A percentile compares a stretch with the other conserved stretches of the same genome.
These are phyloP conservation scores for Hyparrhenia diplandra DNA, from an alignment of 176 grass and related monocot species.

Conservation along the genomic window DNA sequence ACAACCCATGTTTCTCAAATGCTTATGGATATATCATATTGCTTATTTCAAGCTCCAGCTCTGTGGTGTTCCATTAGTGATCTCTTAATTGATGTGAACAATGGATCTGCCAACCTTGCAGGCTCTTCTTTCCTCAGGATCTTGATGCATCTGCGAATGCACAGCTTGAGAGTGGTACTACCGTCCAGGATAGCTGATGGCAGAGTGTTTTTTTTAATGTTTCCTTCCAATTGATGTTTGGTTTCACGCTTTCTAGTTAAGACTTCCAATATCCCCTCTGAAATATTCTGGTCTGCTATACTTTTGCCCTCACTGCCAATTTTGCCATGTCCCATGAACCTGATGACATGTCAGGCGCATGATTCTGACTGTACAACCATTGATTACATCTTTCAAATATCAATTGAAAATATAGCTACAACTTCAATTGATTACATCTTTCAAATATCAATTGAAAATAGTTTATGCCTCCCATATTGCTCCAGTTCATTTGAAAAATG, in stretches of 20 bases:
- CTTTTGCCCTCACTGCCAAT: neutral
- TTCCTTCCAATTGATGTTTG: neutral
- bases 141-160: constrained; percentile 67
- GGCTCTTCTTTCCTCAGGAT: constrained; percentile 92
- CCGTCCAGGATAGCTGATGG: constrained; percentile 36
- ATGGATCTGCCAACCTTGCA: constrained; percentile 32
- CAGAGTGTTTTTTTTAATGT: neutral
- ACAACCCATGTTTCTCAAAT: neutral
- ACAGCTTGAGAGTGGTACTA: constrained; percentile 62
- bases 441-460: neutral
- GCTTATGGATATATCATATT: neutral
- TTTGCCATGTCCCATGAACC: neutral
- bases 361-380: neutral
- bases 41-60: neutral
- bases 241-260: neutral
- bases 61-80: neutral
- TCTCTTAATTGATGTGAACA: neutral
- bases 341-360: neutral
- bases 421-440: neutral
- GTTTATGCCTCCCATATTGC: neutral
- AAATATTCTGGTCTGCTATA: neutral
- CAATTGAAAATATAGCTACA: neutral
- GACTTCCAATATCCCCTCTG: neutral
- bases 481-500: neutral
- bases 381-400: too few relatives aligned